Base-by-base conservation (phyloP, 345 rosid species). In the Eucalyptus lansdowneana region DNA sequence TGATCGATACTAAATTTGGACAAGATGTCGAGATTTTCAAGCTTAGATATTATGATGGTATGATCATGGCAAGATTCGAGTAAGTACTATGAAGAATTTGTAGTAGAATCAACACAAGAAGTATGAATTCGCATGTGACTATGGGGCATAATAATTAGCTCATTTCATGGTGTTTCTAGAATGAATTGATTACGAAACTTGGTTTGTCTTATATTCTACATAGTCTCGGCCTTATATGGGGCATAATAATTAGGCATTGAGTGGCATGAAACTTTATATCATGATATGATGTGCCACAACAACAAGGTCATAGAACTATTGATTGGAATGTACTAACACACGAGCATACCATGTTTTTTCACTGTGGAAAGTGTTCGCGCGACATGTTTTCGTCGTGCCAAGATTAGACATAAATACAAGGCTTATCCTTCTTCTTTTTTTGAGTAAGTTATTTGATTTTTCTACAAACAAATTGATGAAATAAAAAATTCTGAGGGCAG, bases 1-100 rank as follows among this genome's bases (percentile, higher is more conserved):
- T 25, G 13, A 24, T 24, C 3, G 1, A 9, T 9, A 56, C 12
- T 56, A 11, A 56, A 56, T 24, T 0, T 56, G 0, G 1, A 24
- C 29, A 56, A 56, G 2, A 22, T 56, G 0, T 56, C 1, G 1
- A 24, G 62, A 56, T 10, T 56, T 56, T 11, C 2, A 0, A 56
- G 13, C 3, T 56, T 10, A 56, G 6, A 56, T 56, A 22, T 56
- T 22, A 56, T 56, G 29, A 56, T 56, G 29, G 14, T 22, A 56
- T 24, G 29, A 56, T 56, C 62, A 56, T 56, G 62, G 13, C 12
- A 2, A 56, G 62, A 56, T 56, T 1, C 6, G 2, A 56, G 13
- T 56, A 9, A 56, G 29, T 56, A 56, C 29, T 56, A 56, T 22
- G 6, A 24, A 56, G 62, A 56, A 56, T 22, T 25, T 56, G 13